Conservation (phyloP, 2,329 filamentous ascomycete genomes). For the Didymosphaeria variabile region DNA sequence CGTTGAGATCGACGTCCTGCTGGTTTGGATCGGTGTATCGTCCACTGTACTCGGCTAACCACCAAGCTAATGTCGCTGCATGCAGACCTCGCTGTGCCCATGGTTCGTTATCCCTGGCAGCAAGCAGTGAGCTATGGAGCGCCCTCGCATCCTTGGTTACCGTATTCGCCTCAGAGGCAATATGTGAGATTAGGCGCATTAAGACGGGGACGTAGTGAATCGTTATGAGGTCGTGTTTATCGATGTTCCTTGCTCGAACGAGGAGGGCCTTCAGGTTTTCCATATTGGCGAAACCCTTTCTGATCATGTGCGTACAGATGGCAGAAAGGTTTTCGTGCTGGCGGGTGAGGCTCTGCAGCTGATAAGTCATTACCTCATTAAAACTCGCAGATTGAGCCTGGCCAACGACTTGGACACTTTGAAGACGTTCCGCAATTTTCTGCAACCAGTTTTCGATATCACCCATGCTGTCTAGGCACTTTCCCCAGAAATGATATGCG, state of each 20-base stretch:
- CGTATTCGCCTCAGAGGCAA: slow-evolving; percentile 76
- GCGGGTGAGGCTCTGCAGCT: slow-evolving; percentile 79
- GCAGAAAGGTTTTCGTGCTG: slow-evolving; percentile 90
- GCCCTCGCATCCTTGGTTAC: slow-evolving; percentile 74
- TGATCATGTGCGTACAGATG: slow-evolving; percentile 81
- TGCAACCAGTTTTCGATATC: slow-evolving; percentile 81
- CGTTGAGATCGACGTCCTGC: slow-evolving; percentile 56
- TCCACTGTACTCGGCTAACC: slow-evolving; percentile 92
- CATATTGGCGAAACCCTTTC: slow-evolving; percentile 73
- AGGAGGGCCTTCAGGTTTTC: slow-evolving; percentile 80
- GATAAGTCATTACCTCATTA: slow-evolving; percentile 80
- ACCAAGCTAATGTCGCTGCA: slow-evolving; percentile 81
- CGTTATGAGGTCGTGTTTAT: slow-evolving; percentile 77
- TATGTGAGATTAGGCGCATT: slow-evolving; percentile 77
- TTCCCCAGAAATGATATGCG: slow-evolving; percentile 72
- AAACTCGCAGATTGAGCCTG: slow-evolving; percentile 70
- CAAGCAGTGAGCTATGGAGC: slow-evolving; percentile 74
- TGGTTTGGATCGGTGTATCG: slow-evolving; percentile 81
- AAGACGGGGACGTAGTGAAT: slow-evolving; percentile 86
- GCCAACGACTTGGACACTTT: slow-evolving; percentile 78
- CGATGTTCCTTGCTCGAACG: slow-evolving; percentile 71
- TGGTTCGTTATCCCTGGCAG: slow-evolving; percentile 69
- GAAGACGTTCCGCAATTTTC: slow-evolving; percentile 76
- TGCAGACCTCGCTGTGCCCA: slow-evolving; percentile 81
- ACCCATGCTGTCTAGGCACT: slow-evolving; percentile 79